Evolutionary conservation across 1,284 basidiomycete species (phyloP).

Genomic region (Moesziomyces sp.): DNA sequence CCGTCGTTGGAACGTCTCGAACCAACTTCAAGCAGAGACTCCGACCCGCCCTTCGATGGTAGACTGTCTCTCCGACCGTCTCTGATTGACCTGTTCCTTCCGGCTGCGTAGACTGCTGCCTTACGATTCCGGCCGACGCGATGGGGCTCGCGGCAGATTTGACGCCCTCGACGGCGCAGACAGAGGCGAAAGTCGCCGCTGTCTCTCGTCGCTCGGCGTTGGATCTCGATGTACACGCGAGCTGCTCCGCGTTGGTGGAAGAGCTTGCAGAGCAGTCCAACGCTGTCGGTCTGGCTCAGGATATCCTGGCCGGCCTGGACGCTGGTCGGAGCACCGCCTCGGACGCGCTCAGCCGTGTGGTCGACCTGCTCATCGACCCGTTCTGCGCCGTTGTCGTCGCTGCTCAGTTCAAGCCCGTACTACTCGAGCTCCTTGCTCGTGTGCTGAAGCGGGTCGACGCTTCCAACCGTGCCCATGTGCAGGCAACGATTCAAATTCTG

Average conservation of each 20-base stretch:
- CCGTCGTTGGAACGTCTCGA: too few species aligned
- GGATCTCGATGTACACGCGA: conserved; percentile 21
- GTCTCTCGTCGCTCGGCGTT: conserved; percentile 23
- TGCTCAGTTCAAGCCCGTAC: conserved; percentile 59
- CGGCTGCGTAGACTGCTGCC: not conserved
- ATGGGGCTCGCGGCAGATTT: conserved; percentile 18
- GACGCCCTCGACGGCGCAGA: not conserved
- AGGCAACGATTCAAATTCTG: conserved; percentile 19
- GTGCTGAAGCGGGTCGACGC: conserved; percentile 38
- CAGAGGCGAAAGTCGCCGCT: not conserved
- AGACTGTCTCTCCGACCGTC: too few species aligned
- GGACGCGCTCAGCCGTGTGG: conserved; percentile 51
- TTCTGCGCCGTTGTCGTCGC: conserved; percentile 54
- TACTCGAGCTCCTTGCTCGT: conserved; percentile 60
- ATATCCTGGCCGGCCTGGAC: conserved; percentile 11
- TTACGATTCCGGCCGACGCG: not conserved
- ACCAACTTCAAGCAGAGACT: not conserved
- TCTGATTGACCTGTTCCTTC: too few species aligned
- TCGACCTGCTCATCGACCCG: conserved; percentile 58
- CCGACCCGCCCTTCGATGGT: not conserved
- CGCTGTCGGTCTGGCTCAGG: not conserved
- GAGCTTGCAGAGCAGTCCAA: conserved; percentile 13
- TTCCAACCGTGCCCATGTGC: conserved; percentile 3
- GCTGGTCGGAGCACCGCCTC: conserved; percentile 1
- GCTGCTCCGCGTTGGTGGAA: conserved; percentile 14